Percentiles rank a stretch among this genome's conserved stretches.
These are phyloP conservation scores for Lipomyces anomalus DNA, from an alignment of 805 yeast genomes.

Conservation along the genomic window DNA sequence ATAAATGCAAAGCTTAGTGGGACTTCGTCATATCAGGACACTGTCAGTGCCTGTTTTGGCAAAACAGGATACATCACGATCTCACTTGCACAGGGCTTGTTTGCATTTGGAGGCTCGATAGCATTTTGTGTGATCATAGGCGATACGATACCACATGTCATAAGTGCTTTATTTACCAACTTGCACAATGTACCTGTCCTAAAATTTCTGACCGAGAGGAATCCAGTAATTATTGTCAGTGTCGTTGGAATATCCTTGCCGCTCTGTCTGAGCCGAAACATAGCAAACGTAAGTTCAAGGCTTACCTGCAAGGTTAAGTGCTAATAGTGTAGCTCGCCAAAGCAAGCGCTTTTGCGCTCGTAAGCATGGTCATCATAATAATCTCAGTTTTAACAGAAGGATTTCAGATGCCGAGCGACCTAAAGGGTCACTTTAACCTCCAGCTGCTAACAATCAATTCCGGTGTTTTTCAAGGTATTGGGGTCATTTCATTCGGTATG, in stretches of 20 bases:
- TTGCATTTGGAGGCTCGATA: conserved; percentile 91
- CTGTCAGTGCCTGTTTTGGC: conserved; percentile 77
- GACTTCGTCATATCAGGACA: conserved; percentile 74
- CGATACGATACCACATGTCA: conserved; percentile 88
- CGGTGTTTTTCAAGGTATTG: conserved; percentile 78
- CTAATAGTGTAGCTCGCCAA: conserved; percentile 50
- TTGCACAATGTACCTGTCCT: conserved; percentile 36
- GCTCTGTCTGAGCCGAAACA: conserved; percentile 70
- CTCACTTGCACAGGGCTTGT: conserved; percentile 71
- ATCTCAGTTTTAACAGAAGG: conserved; percentile 68
- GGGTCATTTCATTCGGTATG: conserved; percentile 84
- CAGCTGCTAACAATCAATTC: conserved; percentile 47
- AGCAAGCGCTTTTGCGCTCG: conserved; percentile 77
- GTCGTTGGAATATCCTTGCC: conserved; percentile 77
- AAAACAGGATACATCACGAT: conserved; percentile 59
- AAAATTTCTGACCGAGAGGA: conserved; percentile 56
- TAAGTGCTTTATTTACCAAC: conserved; percentile 56
- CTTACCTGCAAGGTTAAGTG: neutral
- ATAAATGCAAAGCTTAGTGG: conserved; percentile 75
- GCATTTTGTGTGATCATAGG: conserved; percentile 94
- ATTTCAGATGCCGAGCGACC: conserved; percentile 47
- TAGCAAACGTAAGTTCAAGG: conserved; percentile 49
- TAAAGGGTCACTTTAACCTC: conserved; percentile 45
- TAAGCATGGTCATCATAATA: conserved; percentile 79
- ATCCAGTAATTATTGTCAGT: conserved; percentile 62